A percentile compares a stretch with the other conserved stretches of the same genome.
Evolutionary conservation across 257 asterid species (phyloP).

Genomic region (Lavandula angustifolia): DNA sequence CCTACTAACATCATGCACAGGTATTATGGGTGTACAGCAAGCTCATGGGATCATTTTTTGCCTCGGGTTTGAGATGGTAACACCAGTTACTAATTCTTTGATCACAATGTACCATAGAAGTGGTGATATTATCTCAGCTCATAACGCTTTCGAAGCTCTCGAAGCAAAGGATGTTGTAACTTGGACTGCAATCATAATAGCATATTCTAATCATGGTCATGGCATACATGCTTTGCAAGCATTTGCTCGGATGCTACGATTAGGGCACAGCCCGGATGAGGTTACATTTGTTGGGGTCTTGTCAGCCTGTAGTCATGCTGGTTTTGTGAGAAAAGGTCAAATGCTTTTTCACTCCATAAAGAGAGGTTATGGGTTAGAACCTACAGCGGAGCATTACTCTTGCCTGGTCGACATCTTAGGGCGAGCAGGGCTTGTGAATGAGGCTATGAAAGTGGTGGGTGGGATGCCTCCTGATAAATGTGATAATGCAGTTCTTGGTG

Average conservation of each 20-base stretch:
- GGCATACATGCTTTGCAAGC: slow-evolving; percentile 55
- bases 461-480: slow-evolving; percentile 55
- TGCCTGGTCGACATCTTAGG: slow-evolving; percentile 47
- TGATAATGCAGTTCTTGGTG: slow-evolving; percentile 60
- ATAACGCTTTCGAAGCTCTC: slow-evolving; percentile 44
- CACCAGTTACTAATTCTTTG: slow-evolving; percentile 51
- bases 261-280: slow-evolving; percentile 51
- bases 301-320: slow-evolving; percentile 72
- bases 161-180: slow-evolving; percentile 54
- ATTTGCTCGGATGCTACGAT: slow-evolving; percentile 52
- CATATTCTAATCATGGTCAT: slow-evolving; percentile 59
- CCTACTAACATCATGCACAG: slow-evolving; percentile 52
- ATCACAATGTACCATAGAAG: slow-evolving; percentile 57
- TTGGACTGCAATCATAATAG: slow-evolving; percentile 65
- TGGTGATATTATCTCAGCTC: slow-evolving; percentile 62
- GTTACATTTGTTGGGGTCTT: slow-evolving; percentile 56
- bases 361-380: slow-evolving; percentile 50
- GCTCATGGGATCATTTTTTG: slow-evolving; percentile 54
- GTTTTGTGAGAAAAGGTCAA: slow-evolving; percentile 59
- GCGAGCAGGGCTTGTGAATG: slow-evolving; percentile 43
- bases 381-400: slow-evolving; percentile 52
- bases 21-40: slow-evolving; percentile 48
- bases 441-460: slow-evolving; percentile 49
- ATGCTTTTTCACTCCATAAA: slow-evolving; percentile 57
- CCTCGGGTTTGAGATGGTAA: slow-evolving; percentile 53